Evolutionary conservation across 306 rosid genomes (phyloP), one percentile per base, ranked within the genome.

Genomic region (Hippophae tibetana): DNA sequence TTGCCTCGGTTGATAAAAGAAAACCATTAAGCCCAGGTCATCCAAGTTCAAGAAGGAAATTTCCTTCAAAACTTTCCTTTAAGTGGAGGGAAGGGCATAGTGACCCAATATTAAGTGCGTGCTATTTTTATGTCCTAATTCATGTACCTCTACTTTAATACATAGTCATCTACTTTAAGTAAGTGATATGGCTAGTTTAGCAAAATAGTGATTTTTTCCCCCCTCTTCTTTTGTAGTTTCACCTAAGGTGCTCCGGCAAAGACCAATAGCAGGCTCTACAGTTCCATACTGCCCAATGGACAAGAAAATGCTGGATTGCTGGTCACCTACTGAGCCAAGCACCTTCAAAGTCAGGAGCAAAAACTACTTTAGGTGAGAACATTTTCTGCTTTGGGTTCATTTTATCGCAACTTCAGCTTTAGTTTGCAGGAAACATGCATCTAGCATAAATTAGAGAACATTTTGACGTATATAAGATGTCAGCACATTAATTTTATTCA

Each of bases 241-340:
- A 8, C 89, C 90, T 0, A 92, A 68, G 83, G 71, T 80, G 10
- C 79, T 81, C 57, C 76, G 52, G 38, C 90, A 74, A 73, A 83
- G 82, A 66, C 85, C 77, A 13, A 9, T 78, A 54, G 99, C 95
- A 1, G 96, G 96, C 71, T 78, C 79, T 6, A 69, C 78, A 8
- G 77, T 88, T 73, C 90, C 88, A 2, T 73, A 23, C 69, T 92
- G 89, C 62, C 72, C 88, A 14, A 26, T 76, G 60, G 95, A 81
- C 66, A 86, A 88, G 83, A 85, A 77, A 73, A 64, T 65, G 71
- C 75, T 79, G 1, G 81, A 93, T 70, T 82, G 88, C 57, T 92
- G 99, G 99, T 92, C 94, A 25, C 82, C 76, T 45, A 71, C 88
- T 71, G 96, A 92, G 60, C 85, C 99, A 70, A 71, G 78, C 74